A percentile compares a stretch with the other conserved stretches of the same genome.
Evolutionary conservation across 75 land plant genomes (phyloP).

Genomic region (Cupressus sempervirens): DNA sequence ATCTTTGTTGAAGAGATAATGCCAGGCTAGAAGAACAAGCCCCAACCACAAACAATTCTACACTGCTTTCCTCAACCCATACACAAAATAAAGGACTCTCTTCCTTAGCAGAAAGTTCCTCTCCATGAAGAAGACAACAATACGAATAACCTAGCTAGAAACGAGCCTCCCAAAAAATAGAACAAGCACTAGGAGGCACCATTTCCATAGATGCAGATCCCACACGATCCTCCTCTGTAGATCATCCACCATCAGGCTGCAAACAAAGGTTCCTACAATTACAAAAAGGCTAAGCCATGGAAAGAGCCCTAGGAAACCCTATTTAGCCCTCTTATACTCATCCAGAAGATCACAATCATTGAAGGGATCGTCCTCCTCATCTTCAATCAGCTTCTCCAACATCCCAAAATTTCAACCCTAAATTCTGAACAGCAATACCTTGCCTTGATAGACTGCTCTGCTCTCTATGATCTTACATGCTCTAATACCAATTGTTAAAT

Average conservation of each 20-base stretch:
- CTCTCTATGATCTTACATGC: no score
- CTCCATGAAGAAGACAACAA: constrained; percentile 67
- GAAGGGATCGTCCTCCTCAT: constrained; percentile 85
- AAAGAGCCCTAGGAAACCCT: constrained; percentile 22
- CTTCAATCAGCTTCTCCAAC: constrained; percentile 13
- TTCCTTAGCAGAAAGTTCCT: constrained; percentile 72
- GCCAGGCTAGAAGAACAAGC: constrained; percentile 74
- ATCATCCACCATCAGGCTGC: constrained; percentile 31
- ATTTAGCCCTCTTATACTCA: constrained; percentile 30
- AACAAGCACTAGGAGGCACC: constrained; percentile 58
- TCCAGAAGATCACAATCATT: constrained; percentile 66
- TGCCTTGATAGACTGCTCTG: no score
- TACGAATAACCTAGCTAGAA: constrained; percentile 75
- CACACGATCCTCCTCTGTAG: constrained; percentile 30
- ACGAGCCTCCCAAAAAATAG: constrained; percentile 75
- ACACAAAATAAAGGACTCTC: constrained; percentile 85
- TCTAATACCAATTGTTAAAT: no score
- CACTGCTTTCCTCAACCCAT: constrained; percentile 69
- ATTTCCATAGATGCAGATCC: constrained; percentile 28
- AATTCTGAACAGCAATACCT: no score
- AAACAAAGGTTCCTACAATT: constrained; percentile 40
- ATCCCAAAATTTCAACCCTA: no score
- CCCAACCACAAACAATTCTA: constrained; percentile 85
- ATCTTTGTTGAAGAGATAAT: constrained; percentile 62
- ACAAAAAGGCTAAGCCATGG: constrained; percentile 60